Base-by-base conservation (phyloP, 176 grass and related monocot species). In the Zea mays region DNA sequence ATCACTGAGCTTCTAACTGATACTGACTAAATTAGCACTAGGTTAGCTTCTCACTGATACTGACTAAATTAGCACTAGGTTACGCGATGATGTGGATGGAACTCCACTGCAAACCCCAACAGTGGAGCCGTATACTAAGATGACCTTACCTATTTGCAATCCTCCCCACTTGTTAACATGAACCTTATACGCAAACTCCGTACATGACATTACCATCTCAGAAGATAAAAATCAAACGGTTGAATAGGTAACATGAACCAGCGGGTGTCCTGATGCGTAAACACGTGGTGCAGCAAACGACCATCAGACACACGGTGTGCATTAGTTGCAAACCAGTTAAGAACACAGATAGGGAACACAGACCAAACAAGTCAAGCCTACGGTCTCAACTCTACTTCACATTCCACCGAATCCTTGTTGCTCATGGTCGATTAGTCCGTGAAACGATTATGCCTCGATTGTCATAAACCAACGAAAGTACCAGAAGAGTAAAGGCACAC, bases 391-490 rank as follows among this genome's bases (percentile, higher is more conserved):
- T 44, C 35, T 49, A 77, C 11, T 62, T 17, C 5, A 42, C 33
- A 35, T 34, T 71, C 19, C 47, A 72, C 6, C 2, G 6, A 49
- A 50, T 43, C 33, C 65, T 49, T 68, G 39, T 35, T 41, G 10
- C 27, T 47, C 36, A 9, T 52, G 44, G 33, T 34, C 48, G 12
- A 42, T 73, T 21, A 83, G 52, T 10, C 15, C 27, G 17, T 27
- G 27, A 36, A 10, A 79, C 6, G 1, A 34, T 27, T 73, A 67
- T n/a, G 44, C 57, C 49, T 47, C 2, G 19, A 47, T 73, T 34
- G 41, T 49, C 56, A 45, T 58, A 86, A 71, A 58, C 76, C 6
- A 79, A 33, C 2, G 38, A 21, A 20, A 33, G 48, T 50, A 15
- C 64, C 33, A 42, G 62, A 56, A 34, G 38, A 76, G 38, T 16